These are phyloP conservation scores for Fraxinus floribunda DNA, from an alignment of 305 asterid species.

Conservation along the genomic window DNA sequence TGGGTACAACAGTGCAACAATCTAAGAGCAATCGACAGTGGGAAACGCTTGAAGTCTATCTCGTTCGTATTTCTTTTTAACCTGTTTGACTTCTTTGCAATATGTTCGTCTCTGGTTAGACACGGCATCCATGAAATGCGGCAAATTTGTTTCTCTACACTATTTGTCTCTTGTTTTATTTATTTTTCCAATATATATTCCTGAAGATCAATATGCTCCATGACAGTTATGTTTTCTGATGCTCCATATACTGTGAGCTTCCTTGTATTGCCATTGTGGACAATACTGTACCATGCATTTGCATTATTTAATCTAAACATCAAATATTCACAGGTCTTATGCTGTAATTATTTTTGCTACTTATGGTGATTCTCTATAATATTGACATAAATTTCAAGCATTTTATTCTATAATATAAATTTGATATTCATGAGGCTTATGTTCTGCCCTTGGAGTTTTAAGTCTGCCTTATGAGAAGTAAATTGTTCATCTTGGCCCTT, in stretches of 20 bases:
- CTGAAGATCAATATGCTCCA: background rate
- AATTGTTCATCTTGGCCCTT: background rate
- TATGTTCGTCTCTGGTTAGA: constrained; percentile 13
- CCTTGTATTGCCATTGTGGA: constrained; percentile 2
- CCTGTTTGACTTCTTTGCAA: background rate
- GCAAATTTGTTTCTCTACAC: background rate
- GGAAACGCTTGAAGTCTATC: constrained; percentile 90
- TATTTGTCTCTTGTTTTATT: constrained; percentile 2
- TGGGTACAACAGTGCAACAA: constrained; percentile 47
- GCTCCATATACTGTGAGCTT: background rate
- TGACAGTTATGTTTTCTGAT: background rate
- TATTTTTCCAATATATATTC: constrained; percentile 5
- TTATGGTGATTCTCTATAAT: constrained; percentile 8
- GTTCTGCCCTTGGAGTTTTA: background rate
- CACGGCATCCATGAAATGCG: background rate
- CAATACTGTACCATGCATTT: background rate
- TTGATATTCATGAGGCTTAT: constrained; percentile 4
- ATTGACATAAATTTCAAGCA: constrained; percentile 5
- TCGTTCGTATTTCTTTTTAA: constrained; percentile 51
- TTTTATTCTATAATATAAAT: background rate
- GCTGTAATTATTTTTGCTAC: background rate
- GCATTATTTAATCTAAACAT: background rate
- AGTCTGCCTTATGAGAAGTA: background rate
- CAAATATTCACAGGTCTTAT: background rate
- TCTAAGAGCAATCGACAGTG: constrained; percentile 63